Base-by-base conservation (phyloP, 495 filamentous ascomycete genomes). In the Podospora tetraspora region DNA sequence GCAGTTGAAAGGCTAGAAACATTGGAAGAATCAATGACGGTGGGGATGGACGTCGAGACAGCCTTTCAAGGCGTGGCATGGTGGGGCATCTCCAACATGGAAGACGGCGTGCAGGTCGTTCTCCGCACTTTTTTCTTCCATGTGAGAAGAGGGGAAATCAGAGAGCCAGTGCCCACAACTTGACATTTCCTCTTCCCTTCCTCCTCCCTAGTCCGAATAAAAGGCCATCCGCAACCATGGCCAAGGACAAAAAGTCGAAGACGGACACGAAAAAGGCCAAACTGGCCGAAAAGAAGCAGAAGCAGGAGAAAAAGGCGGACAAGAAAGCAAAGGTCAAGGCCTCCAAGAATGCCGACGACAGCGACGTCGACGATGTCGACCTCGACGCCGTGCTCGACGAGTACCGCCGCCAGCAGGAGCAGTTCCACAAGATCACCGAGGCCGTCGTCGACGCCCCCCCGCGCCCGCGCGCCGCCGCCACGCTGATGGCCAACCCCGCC, bases 381-480 rank as follows among this genome's bases (percentile, higher is more conserved):
- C 82, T 99, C 57, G 95, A 99, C 77, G 88, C 89, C n/a, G 92
- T 99, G n/a, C 88, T 98, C 13, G 93, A 92, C 21, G 92, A 95
- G 79, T 98, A 97, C 75, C 87, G 85, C 65, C 82, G 79, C 69
- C 78, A 93, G 79, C 95, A 99, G 82, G 94, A 95, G 66, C 89
- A 90, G 72, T 97, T 95, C 73, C 86, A 94, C 70, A 97, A 97
- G 81, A 87, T 99, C 73, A 97, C 94, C 4, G 95, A 99, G 79
- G 84, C 85, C 9, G 76, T 84, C 3, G 88, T 85, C n/a, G 78
- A 83, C 21, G 87, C 82, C 10, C 92, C 95, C 59, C 95, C 94
- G 2, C 85, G 88, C 23, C 85, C 93, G 19, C 87, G 95, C 12
- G 86, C 90, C 4, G 93, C 92, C 23, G 84, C 91, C 1, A 93